phyloP scores from a whole-genome alignment of 139 green algal genomes.

The Chlamydomonas urium region DNA sequence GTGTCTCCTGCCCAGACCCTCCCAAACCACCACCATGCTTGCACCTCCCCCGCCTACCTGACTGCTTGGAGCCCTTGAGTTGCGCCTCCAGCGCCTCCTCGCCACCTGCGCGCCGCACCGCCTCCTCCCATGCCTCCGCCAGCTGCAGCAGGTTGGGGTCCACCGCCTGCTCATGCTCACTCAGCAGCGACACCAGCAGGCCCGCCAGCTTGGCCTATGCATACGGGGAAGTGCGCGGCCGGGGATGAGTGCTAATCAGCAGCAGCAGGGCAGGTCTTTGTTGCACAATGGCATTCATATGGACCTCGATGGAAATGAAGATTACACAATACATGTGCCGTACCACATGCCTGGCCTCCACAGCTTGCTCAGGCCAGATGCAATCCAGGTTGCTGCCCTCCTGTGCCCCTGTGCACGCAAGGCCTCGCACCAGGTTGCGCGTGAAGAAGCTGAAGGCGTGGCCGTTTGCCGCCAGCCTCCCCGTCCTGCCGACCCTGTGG shows the following conservation, averaged over 20 bases:
- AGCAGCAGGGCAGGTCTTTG: too few relatives aligned
- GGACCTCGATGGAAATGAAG: too few relatives aligned
- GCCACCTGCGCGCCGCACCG: conserved; percentile 22
- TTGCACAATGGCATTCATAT: too few relatives aligned
- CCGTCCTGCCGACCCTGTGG: conserved; percentile 88
- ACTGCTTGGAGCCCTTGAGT: not conserved
- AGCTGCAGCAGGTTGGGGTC: conserved; percentile 78
- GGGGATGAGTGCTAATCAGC: not conserved
- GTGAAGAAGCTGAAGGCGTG: conserved; percentile 90
- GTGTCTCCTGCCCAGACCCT: not conserved
- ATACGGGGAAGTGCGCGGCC: not conserved
- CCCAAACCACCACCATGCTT: not conserved
- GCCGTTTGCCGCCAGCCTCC: conserved; percentile 75
- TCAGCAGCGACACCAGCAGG: conserved; percentile 62
- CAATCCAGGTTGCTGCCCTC: too few relatives aligned
- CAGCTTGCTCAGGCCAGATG: too few relatives aligned
- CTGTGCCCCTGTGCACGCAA: too few relatives aligned
- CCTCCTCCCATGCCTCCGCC: conserved; percentile 60
- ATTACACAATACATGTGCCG: too few relatives aligned
- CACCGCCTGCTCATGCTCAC: conserved; percentile 56
- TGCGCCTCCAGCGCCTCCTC: conserved; percentile 15
- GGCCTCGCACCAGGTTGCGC: conserved; percentile 55
- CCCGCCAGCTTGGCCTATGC: conserved; percentile 48
- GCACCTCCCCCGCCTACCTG: not conserved
- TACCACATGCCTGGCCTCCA: too few relatives aligned